Evolutionary conservation across 176 grass and related monocot genomes (phyloP).

Genomic region (Raddia guianensis): DNA sequence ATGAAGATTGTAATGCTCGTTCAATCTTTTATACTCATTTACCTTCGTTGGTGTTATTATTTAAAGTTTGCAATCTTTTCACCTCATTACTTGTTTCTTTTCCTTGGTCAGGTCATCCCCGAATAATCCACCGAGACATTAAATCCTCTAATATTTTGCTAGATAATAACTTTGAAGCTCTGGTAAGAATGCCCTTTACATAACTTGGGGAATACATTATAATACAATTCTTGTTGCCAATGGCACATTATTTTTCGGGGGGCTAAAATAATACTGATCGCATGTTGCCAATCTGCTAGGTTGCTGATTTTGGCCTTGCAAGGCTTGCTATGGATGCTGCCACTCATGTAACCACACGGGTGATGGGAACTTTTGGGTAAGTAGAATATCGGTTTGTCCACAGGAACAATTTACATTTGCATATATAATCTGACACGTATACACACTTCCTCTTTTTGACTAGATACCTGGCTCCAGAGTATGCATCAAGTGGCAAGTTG

Average conservation of each 20-base stretch:
- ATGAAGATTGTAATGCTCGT: constrained; percentile 90
- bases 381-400: constrained; percentile 11
- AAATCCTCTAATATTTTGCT: constrained; percentile 99
- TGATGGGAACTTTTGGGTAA: constrained; percentile 99
- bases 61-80: neutral
- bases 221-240: constrained; percentile 20
- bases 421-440: constrained; percentile 5
- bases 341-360: constrained; percentile 93
- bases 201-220: neutral
- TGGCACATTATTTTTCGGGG: neutral
- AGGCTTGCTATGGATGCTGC: constrained; percentile 83
- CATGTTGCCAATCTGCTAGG: constrained; percentile 42
- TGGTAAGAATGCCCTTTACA: constrained; percentile 48
- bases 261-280: neutral
- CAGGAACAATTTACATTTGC: neutral
- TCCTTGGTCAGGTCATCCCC: constrained; percentile 67
- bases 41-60: constrained; percentile 5
- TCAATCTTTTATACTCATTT: constrained; percentile 17
- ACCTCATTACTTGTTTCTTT: constrained; percentile 31
- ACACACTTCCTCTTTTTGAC: neutral
- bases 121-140: constrained; percentile 97
- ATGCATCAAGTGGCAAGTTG: constrained; percentile 89
- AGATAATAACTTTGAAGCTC: constrained; percentile 87
- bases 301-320: constrained; percentile 96
- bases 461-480: constrained; percentile 96